Percentiles rank a stretch among this genome's conserved stretches.
Evolutionary conservation across 2,329 filamentous ascomycete species (phyloP).

Genomic region (Aspergillus pseudoglaucus): DNA sequence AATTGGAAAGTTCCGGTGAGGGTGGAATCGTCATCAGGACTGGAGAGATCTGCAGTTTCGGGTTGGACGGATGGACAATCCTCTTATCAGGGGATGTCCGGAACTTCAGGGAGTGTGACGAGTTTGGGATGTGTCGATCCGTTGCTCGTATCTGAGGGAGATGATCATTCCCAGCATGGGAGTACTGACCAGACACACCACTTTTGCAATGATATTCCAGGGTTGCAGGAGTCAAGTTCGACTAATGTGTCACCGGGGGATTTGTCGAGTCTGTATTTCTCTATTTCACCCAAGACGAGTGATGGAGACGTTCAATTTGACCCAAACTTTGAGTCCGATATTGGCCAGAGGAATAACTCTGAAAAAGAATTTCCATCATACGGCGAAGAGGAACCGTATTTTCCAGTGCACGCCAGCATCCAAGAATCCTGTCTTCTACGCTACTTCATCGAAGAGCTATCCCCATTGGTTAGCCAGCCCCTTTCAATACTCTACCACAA

Average conservation of each 20-base stretch:
- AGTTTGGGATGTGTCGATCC: too few relatives aligned
- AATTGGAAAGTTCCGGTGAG: slow-evolving; percentile 8
- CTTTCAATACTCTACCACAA: too few relatives aligned
- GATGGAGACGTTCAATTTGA: neutral
- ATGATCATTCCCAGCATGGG: neutral
- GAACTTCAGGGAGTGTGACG: too few relatives aligned
- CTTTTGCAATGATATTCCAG: neutral
- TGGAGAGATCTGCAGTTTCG: neutral
- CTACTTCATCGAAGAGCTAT: slow-evolving; percentile 21
- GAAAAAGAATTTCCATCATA: neutral
- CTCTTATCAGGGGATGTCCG: neutral
- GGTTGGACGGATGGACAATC: neutral
- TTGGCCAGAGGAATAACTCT: neutral
- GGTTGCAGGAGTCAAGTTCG: neutral
- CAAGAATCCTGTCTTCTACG: slow-evolving; percentile 16
- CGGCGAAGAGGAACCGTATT: neutral
- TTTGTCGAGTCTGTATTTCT: neutral
- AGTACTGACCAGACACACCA: neutral
- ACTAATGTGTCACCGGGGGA: neutral
- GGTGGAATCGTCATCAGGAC: too few relatives aligned
- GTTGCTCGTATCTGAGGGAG: neutral
- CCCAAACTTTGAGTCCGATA: neutral
- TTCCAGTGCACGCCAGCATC: neutral
- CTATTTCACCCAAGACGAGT: neutral
- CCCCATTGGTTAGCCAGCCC: slow-evolving; percentile 14